Conservation (phyloP, 148 eudicot species). For the Amaranthus cruentus region DNA sequence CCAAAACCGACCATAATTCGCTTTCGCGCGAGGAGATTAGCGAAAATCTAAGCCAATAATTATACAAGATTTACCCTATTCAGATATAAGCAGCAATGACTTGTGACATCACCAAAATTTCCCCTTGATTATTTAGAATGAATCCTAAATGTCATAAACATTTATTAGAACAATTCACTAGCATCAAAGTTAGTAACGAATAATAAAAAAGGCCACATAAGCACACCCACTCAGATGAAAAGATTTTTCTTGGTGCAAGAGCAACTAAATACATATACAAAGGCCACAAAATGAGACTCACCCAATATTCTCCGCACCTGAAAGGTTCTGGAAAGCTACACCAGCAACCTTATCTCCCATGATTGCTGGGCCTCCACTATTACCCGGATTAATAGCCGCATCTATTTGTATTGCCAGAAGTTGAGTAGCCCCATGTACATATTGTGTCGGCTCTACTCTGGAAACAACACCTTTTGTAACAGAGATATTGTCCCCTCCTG, state of each 20-base stretch:
- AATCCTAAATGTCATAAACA: not conserved
- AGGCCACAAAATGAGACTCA: constrained; percentile 30
- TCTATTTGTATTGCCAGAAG: constrained; percentile 95
- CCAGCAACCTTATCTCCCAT: constrained; percentile 98
- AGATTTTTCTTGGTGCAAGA: not conserved
- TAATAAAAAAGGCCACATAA: too few species aligned
- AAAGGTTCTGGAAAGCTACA: constrained; percentile 96
- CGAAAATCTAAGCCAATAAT: too few species aligned
- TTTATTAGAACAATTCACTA: not conserved
- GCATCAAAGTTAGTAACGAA: too few species aligned
- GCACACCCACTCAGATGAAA: not conserved
- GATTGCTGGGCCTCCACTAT: constrained; percentile 98
- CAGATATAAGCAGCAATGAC: not conserved
- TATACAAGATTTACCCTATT: not conserved
- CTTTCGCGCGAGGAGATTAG: too few species aligned
- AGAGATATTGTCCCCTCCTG: constrained; percentile 96
- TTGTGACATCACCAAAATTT: not conserved
- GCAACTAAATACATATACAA: not conserved
- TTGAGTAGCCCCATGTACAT: constrained; percentile 90
- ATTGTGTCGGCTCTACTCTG: constrained; percentile 93
- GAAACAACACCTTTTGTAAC: constrained; percentile 97
- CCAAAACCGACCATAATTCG: too few species aligned
- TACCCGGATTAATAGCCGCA: constrained; percentile 99
- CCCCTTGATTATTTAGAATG: not conserved
- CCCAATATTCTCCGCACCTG: constrained; percentile 99